A percentile compares a stretch with the other conserved stretches of the same genome.
Evolutionary conservation across 1,284 basidiomycete species (phyloP).

Genomic region (Fomitopsis schrenkii): DNA sequence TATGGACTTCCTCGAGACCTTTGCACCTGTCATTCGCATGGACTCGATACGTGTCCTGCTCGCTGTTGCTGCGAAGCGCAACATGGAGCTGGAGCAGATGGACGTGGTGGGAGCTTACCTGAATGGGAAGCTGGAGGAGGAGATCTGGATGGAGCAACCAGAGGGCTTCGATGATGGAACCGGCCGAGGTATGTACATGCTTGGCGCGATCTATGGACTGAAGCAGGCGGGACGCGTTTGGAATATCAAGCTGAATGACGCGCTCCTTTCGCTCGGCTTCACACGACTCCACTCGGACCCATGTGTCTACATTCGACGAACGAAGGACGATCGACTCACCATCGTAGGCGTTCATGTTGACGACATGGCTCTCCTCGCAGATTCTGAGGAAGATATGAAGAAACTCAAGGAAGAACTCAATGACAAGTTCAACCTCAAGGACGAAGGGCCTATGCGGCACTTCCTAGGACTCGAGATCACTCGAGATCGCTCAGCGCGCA

Average conservation of each 20-base stretch:
- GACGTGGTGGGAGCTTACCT: constrained; percentile 36
- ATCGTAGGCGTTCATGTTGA: constrained; percentile 22
- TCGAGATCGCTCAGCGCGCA: constrained; percentile 21
- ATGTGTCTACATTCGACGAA: constrained; percentile 13
- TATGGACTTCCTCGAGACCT: constrained; percentile 34
- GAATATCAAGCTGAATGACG: constrained; percentile 17
- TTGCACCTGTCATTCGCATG: constrained; percentile 27
- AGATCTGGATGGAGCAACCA: constrained; percentile 36
- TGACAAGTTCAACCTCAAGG: constrained; percentile 25
- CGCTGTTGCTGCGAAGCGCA: constrained; percentile 25
- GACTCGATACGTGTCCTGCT: constrained; percentile 24
- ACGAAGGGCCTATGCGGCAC: constrained; percentile 28
- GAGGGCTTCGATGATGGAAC: constrained; percentile 24
- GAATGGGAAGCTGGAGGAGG: constrained; percentile 32
- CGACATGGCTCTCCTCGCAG: constrained; percentile 14
- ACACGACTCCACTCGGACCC: constrained; percentile 14
- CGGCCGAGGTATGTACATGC: constrained; percentile 10
- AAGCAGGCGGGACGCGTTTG: constrained; percentile 27
- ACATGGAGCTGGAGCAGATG: constrained; percentile 23
- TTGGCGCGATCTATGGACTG: constrained; percentile 24
- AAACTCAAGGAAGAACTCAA: constrained; percentile 20
- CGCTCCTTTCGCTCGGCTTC: constrained; percentile 18
- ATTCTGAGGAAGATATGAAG: constrained; percentile 10
- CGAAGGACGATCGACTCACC: background rate
- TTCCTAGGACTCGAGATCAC: constrained; percentile 32